Evolutionary conservation across 306 rosid genomes (phyloP), one percentile per base, ranked within the genome.

Genomic region (Aeschynomene evenia): DNA sequence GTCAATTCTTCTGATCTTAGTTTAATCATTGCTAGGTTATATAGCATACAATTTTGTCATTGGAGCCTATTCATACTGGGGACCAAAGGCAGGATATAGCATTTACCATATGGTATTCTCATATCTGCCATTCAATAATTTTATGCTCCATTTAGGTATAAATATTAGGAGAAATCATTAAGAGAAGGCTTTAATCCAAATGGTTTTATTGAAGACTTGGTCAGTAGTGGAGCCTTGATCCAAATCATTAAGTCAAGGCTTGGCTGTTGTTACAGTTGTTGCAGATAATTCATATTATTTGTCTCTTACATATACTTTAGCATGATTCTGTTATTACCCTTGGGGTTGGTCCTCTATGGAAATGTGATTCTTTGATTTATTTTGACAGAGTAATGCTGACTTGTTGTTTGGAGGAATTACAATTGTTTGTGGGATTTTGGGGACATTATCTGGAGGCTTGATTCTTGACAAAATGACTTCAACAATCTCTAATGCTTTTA

Each of bases 21-120:
- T 62, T 63, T 54, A 63, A 52, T 77, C 45, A n/a, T 79, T 85
- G 70, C 52, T 87, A 93, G 98, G 98, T 46, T 94, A 88, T 63
- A 80, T 90, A 45, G 40, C 81, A 59, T 90, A 88, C 83, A 94
- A 82, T 82, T 94, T 94, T 87, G 98, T 90, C 61, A 39, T 94
- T 75, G 98, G 98, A 60, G 96, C 98, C 52, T 94, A 94, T 78
- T 88, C 98, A 36, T 94, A 87, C 49, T 94, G 98, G 97, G 98
- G 98, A 1, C 98, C 98, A 5, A 90, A 94, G 81, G 97, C 97
- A 67, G 98, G 97, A 69, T 94, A 81, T 71, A 87, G 76, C 70
- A 94, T 94, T 80, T 94, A 94, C 68, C 85, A 87, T 54, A 86
- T 94, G 98, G 96, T 90, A 90, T 73, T 48, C 59, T 63, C 68